These are phyloP conservation scores for Alternaria angustiovoidea DNA, from an alignment of 2,329 filamentous ascomycete species.

Conservation along the genomic window DNA sequence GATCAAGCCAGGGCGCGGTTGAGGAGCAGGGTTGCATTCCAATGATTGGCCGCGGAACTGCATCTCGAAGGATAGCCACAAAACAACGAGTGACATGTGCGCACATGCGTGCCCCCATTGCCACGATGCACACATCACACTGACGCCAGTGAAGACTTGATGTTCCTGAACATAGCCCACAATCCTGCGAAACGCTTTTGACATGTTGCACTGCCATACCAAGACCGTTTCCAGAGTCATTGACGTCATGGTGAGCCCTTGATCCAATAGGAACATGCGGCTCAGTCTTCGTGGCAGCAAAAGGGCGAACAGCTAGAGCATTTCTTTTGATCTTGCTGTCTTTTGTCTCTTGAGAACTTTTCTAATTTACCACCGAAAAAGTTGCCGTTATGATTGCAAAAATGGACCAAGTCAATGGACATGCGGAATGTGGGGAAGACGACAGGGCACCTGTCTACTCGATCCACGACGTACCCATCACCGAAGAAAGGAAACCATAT, in stretches of 20 bases:
- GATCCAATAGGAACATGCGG: slow-evolving; percentile 14
- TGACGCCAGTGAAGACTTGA: background rate
- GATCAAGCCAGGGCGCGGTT: slow-evolving; percentile 1
- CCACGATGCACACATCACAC: background rate
- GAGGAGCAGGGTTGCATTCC: background rate
- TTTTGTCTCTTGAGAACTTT: background rate
- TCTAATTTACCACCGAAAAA: background rate
- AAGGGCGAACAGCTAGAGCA: slow-evolving; percentile 1
- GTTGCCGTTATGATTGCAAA: slow-evolving; percentile 8
- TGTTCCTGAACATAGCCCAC: background rate
- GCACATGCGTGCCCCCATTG: background rate
- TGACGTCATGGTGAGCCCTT: slow-evolving; percentile 15
- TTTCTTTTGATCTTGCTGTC: background rate
- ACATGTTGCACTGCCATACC: slow-evolving; percentile 2
- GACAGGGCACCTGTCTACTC: slow-evolving; percentile 11
- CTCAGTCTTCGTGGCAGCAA: slow-evolving; percentile 2
- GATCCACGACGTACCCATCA: slow-evolving; percentile 20
- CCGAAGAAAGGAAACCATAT: slow-evolving; percentile 20
- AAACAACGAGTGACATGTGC: background rate
- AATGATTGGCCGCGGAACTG: slow-evolving; percentile 7
- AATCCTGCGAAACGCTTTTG: background rate
- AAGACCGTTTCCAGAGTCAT: slow-evolving; percentile 10
- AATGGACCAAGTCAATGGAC: background rate
- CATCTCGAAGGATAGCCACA: background rate
- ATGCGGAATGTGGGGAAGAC: background rate